phyloP scores from a whole-genome alignment of 2,329 filamentous ascomycete genomes.

The Penicillium expansum region DNA sequence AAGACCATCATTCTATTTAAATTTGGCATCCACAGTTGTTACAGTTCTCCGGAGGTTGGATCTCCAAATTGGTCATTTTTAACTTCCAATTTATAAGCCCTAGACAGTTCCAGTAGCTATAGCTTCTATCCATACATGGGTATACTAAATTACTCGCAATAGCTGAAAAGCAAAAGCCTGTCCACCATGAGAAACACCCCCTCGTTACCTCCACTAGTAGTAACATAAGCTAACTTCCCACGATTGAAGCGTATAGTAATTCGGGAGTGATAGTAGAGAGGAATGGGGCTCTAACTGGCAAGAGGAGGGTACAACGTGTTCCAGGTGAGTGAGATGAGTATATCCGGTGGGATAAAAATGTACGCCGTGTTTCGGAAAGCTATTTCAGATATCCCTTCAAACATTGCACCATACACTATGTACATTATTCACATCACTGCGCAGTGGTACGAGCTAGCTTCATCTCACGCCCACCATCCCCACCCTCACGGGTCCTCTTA shows the following conservation, averaged over 20 bases:
- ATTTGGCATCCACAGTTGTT: no score
- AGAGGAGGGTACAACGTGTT: no score
- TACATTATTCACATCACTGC: background rate
- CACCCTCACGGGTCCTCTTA: background rate
- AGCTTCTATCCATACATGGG: background rate
- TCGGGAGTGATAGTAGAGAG: no score
- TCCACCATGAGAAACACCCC: conserved; percentile 2
- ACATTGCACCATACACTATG: no score
- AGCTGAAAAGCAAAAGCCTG: conserved; percentile 3
- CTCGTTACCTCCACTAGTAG: background rate
- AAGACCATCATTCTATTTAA: background rate
- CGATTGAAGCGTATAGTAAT: no score
- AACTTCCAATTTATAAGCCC: background rate
- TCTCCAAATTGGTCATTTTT: background rate
- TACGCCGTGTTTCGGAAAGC: background rate
- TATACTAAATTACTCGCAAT: no score
- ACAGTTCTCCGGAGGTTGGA: no score
- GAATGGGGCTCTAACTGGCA: no score
- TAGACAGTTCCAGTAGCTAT: background rate
- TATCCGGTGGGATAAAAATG: background rate
- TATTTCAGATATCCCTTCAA: no score
- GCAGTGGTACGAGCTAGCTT: background rate
- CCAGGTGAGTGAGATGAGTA: background rate
- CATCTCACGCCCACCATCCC: background rate
- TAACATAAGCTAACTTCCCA: conserved; percentile 3